Evolutionary conservation across 1,284 basidiomycete genomes (phyloP).

Genomic region (Cutaneotrichosporon sp.): DNA sequence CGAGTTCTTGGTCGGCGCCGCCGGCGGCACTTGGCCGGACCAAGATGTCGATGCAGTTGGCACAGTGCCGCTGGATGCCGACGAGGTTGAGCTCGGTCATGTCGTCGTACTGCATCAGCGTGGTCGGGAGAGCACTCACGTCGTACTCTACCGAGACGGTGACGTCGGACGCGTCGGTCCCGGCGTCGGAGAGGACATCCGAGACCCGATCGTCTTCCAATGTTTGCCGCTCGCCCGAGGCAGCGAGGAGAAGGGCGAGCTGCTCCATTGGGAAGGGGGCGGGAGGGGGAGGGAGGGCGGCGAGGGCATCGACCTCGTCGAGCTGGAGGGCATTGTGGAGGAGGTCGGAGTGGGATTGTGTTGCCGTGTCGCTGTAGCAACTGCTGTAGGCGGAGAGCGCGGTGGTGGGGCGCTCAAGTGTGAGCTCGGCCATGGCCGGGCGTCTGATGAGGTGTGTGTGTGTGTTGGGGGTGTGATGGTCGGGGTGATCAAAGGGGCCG

Average conservation of each 20-base stretch:
- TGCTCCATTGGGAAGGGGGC: constrained; percentile 34
- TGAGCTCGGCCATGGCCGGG: background rate
- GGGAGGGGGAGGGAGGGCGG: constrained; percentile 34
- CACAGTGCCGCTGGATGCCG: constrained; percentile 36
- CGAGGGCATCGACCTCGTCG: constrained; percentile 11
- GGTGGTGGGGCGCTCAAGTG: background rate
- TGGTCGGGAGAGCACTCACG: background rate
- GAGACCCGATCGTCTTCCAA: background rate
- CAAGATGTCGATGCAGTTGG: constrained; percentile 31
- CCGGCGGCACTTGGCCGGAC: constrained; percentile 19
- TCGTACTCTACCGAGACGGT: constrained; percentile 6
- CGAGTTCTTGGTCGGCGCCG: constrained; percentile 28
- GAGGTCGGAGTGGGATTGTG: background rate
- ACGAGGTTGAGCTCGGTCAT: constrained; percentile 29
- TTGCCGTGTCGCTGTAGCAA: background rate
- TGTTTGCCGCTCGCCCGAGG: background rate
- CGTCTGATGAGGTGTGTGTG: background rate
- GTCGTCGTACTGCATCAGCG: constrained; percentile 19
- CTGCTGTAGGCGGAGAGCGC: background rate
- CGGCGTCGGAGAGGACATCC: constrained; percentile 8
- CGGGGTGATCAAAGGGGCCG: background rate
- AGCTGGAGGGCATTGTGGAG: background rate
- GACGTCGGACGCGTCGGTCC: background rate
- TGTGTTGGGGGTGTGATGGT: background rate
- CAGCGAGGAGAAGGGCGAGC: constrained; percentile 2